These are phyloP conservation scores for Zygotorulaspora mrakii DNA, from an alignment of 1,139 yeast genomes.

Conservation along the genomic window DNA sequence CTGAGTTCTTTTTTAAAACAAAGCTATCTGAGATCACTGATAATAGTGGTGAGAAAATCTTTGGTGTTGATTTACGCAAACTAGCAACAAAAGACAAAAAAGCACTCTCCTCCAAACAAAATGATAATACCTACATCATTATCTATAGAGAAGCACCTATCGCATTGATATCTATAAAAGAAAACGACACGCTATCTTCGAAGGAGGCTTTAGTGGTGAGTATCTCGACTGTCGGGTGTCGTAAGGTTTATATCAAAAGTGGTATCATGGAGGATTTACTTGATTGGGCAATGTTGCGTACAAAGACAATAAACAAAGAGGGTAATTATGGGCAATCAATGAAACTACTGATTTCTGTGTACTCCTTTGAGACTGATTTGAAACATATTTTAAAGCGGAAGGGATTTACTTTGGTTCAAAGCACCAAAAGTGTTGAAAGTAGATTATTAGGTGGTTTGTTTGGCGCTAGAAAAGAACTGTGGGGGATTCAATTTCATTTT, in stretches of 20 bases:
- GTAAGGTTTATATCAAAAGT: slow-evolving; percentile 60
- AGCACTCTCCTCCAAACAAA: slow-evolving; percentile 36
- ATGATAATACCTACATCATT: slow-evolving; percentile 50
- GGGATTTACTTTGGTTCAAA: slow-evolving; percentile 37
- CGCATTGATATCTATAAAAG: slow-evolving; percentile 49
- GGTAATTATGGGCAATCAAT: slow-evolving; percentile 30
- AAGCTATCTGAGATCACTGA: slow-evolving; percentile 49
- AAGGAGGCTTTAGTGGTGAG: slow-evolving; percentile 45
- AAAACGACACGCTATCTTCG: slow-evolving; percentile 32
- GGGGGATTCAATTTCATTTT: slow-evolving; percentile 44
- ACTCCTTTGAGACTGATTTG: slow-evolving; percentile 48
- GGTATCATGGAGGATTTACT: slow-evolving; percentile 60
- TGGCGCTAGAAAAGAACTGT: slow-evolving; percentile 47
- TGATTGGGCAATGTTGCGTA: slow-evolving; percentile 55
- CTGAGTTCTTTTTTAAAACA: slow-evolving; percentile 40
- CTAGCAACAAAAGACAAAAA: slow-evolving; percentile 42
- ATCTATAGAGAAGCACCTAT: slow-evolving; percentile 65
- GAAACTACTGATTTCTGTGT: slow-evolving; percentile 45
- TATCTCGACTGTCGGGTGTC: slow-evolving; percentile 56
- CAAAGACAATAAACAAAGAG: slow-evolving; percentile 41
- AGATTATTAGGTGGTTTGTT: slow-evolving; percentile 39
- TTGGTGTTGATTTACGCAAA: slow-evolving; percentile 51
- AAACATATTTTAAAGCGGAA: slow-evolving; percentile 38
- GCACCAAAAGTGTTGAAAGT: slow-evolving; percentile 33
- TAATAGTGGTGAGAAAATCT: slow-evolving; percentile 45